These are phyloP conservation scores for Eucalyptus melliodora DNA, from an alignment of 345 rosid species.

Conservation along the genomic window DNA sequence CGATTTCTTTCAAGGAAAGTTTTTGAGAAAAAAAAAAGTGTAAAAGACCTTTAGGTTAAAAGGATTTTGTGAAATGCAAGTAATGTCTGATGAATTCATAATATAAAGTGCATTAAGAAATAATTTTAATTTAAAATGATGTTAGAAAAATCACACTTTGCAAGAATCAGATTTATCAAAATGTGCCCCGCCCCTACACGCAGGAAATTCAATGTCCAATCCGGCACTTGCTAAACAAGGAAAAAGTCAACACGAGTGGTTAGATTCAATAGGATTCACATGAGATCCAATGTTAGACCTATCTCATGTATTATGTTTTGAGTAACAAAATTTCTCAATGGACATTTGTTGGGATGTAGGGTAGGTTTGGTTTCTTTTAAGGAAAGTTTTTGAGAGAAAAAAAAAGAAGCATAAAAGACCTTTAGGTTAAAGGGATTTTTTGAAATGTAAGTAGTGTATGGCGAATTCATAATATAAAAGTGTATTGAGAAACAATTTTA, in stretches of 20 bases:
- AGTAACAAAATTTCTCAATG: background rate
- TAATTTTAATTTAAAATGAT: too few relatives aligned
- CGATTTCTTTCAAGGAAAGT: background rate
- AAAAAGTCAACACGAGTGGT: background rate
- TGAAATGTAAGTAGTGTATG: accelerated
- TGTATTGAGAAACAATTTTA: too few relatives aligned
- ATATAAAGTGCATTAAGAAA: too few relatives aligned
- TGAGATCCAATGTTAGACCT: accelerated
- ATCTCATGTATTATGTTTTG: background rate
- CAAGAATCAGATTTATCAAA: too few relatives aligned
- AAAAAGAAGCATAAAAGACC: too few relatives aligned
- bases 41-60: background rate
- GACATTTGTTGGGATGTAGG: background rate
- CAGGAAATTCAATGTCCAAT: background rate
- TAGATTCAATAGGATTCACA: background rate
- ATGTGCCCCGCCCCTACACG: too few relatives aligned
- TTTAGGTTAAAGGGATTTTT: background rate
- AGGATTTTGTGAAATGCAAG: too few relatives aligned
- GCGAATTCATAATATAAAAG: too few relatives aligned
- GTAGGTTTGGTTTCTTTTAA: background rate
- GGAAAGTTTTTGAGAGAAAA: background rate
- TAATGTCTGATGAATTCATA: too few relatives aligned
- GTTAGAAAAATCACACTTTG: too few relatives aligned
- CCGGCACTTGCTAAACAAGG: too few relatives aligned
- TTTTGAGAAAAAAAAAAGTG: too few relatives aligned